A percentile compares a stretch with the other conserved stretches of the same genome.
These are phyloP conservation scores for Pythium brachiatum DNA, from an alignment of 352 stramenopile genomes.

Conservation along the genomic window DNA sequence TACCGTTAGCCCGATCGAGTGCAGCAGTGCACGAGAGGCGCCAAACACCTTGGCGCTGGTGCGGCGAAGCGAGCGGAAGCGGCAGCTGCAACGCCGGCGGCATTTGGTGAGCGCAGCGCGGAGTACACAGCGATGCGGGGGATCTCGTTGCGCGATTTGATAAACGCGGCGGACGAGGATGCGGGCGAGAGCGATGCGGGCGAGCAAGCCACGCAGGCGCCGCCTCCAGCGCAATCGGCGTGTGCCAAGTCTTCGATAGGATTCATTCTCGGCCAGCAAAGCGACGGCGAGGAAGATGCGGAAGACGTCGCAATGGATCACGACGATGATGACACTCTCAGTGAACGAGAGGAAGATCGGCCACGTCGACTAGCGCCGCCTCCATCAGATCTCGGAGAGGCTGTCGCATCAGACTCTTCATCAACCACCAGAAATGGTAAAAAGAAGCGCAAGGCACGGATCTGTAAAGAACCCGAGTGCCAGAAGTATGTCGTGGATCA, in stretches of 20 bases:
- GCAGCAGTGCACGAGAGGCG: too few relatives aligned
- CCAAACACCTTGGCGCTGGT: background rate
- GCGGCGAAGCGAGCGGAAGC: background rate
- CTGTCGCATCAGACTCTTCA: background rate
- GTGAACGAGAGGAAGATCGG: constrained; percentile 9
- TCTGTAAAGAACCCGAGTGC: constrained; percentile 38
- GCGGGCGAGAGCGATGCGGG: background rate
- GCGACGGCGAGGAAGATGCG: constrained; percentile 9
- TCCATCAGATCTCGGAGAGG: background rate
- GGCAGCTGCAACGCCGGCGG: background rate
- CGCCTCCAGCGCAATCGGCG: background rate
- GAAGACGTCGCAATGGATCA: constrained; percentile 14
- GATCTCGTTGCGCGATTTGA: constrained; percentile 26
- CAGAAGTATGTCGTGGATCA: constrained; percentile 48
- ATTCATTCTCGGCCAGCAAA: constrained; percentile 23
- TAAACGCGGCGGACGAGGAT: constrained; percentile 22
- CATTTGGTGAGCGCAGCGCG: background rate
- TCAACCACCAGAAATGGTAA: constrained; percentile 14
- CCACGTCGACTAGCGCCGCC: background rate
- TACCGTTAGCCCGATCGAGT: background rate
- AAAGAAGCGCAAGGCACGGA: constrained; percentile 46
- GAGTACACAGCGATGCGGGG: constrained; percentile 13
- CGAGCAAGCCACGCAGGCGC: background rate
- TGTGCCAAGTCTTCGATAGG: constrained; percentile 20
- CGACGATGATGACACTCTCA: constrained; percentile 17